Evolutionary conservation across 108 stramenopile species (phyloP).

Genomic region (Skeletonema grethae): DNA sequence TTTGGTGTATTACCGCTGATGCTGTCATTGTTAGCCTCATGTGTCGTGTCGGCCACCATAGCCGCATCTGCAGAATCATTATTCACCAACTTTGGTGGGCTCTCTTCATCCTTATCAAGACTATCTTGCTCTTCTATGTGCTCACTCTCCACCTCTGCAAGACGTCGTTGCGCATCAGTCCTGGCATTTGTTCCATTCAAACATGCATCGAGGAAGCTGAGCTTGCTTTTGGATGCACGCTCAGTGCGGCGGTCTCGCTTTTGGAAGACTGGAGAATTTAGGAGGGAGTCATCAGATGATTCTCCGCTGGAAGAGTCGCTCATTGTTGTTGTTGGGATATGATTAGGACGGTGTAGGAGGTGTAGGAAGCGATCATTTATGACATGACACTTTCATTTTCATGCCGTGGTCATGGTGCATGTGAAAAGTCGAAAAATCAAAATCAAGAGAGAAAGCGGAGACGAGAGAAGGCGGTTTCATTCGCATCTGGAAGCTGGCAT

Average conservation of each 20-base stretch:
- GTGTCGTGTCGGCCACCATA: neutral
- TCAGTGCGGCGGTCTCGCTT: conserved; percentile 28
- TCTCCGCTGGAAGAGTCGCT: conserved; percentile 21
- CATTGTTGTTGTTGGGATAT: neutral
- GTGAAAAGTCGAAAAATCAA: too few species aligned
- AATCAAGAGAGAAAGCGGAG: too few species aligned
- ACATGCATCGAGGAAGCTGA: conserved; percentile 39
- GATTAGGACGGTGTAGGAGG: neutral
- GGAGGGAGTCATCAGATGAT: conserved; percentile 29
- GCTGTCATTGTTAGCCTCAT: conserved; percentile 5
- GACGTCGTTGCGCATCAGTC: conserved; percentile 32
- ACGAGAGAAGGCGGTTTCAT: too few species aligned
- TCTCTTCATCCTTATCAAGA: neutral
- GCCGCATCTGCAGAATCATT: neutral
- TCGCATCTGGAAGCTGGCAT: too few species aligned
- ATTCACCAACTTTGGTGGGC: neutral
- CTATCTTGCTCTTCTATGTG: neutral
- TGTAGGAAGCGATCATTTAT: too few species aligned
- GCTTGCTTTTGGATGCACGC: conserved; percentile 34
- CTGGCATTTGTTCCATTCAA: conserved; percentile 36
- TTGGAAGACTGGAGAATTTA: conserved; percentile 18
- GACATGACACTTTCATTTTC: too few species aligned
- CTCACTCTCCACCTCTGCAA: conserved; percentile 30
- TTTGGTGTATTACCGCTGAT: neutral
- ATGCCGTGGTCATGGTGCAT: too few species aligned